Conservation (phyloP, 2,329 filamentous ascomycete genomes). For the Fusarium longipes region DNA sequence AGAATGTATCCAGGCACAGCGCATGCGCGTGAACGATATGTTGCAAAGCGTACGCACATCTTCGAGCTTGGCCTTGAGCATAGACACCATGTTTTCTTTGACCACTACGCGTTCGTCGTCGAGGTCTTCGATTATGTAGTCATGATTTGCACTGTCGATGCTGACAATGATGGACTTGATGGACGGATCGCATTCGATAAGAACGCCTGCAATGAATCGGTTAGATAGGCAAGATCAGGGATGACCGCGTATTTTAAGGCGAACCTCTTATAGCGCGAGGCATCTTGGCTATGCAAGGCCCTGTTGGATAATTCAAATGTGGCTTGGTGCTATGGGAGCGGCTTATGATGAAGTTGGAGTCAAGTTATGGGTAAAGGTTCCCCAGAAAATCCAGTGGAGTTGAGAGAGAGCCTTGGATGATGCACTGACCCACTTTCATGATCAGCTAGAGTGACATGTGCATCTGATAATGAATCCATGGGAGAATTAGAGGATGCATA, state of each 20-base stretch:
- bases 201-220: conserved; percentile 63
- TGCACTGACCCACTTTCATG: conserved; percentile 12
- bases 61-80: conserved; percentile 76
- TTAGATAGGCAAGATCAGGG: neutral
- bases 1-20: conserved; percentile 1
- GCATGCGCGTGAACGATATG: neutral
- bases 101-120: conserved; percentile 81
- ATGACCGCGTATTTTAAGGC: conserved; percentile 6
- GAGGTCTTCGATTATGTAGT: conserved; percentile 82
- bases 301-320: neutral
- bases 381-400: conserved; percentile 18
- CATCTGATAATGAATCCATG: no score
- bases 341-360: conserved; percentile 11
- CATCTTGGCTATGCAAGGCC: conserved; percentile 54
- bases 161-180: conserved; percentile 88
- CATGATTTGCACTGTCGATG: conserved; percentile 76
- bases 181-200: conserved; percentile 85
- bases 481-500: no score
- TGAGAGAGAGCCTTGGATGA: conserved; percentile 11
- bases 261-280: conserved; percentile 68
- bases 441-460: neutral
- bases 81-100: conserved; percentile 76
- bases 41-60: conserved; percentile 61
- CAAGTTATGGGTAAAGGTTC: conserved; percentile 10
- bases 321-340: neutral